These are phyloP conservation scores for Rhodotorula sp. DNA, from an alignment of 1,284 basidiomycete species.

Conservation along the genomic window DNA sequence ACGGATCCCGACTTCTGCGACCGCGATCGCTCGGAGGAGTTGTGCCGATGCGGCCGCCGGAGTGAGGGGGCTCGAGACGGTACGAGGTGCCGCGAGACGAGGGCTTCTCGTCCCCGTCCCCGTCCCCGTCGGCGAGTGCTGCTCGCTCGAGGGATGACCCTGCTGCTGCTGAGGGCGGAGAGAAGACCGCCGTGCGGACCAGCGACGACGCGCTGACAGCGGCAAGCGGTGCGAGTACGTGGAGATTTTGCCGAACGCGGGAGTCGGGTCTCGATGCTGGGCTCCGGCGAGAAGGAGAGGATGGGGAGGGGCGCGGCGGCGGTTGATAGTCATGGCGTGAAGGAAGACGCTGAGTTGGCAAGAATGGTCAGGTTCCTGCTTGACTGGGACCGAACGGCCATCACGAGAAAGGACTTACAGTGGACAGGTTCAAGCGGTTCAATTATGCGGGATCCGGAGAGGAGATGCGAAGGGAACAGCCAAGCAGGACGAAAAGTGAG, in stretches of 20 bases:
- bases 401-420: no score
- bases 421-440: no score
- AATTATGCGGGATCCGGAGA: no score
- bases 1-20: slow-evolving; percentile 6
- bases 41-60: not conserved
- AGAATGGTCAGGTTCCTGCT: no score
- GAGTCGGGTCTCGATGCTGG: not conserved
- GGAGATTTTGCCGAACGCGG: slow-evolving; percentile 13
- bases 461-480: no score
- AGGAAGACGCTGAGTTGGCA: no score
- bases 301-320: slow-evolving; percentile 15
- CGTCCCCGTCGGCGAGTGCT: no score
- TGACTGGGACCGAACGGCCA: no score
- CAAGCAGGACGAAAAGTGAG: no score
- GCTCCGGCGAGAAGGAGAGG: slow-evolving; percentile 8
- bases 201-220: not conserved
- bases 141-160: not conserved
- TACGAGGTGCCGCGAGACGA: not conserved
- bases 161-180: not conserved
- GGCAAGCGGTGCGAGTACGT: slow-evolving; percentile 27
- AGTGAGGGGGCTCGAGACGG: not conserved
- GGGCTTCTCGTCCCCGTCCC: no score
- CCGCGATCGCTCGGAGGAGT: not conserved
- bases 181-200: not conserved
- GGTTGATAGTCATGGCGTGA: no score